Percentiles rank a stretch among this genome's conserved stretches.
Evolutionary conservation across 75 land plant species (phyloP).

Genomic region (Chamaecyparis obtusa): DNA sequence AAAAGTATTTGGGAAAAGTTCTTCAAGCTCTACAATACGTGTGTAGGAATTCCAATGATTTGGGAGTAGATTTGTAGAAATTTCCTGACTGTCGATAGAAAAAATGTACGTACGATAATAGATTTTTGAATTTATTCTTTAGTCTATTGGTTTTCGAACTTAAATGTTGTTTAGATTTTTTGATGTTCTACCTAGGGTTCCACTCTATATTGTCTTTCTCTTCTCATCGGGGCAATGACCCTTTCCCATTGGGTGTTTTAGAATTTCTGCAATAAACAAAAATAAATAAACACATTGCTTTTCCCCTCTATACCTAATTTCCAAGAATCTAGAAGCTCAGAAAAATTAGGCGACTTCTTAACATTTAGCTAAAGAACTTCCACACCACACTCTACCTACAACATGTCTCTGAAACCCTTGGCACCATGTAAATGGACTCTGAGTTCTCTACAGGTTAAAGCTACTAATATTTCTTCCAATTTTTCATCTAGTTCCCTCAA

Average conservation of each 20-base stretch:
- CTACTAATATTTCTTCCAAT: constrained; percentile 24
- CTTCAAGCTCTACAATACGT: not conserved
- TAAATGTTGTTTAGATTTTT: not conserved
- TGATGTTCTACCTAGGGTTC: not conserved
- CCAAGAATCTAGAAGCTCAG: constrained; percentile 71
- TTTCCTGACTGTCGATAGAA: not conserved
- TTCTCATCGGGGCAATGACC: too few species aligned
- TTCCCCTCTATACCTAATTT: constrained; percentile 36
- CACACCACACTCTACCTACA: constrained; percentile 38
- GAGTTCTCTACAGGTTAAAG: constrained; percentile 29
- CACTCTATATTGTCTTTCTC: too few species aligned
- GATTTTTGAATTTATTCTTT: too few species aligned
- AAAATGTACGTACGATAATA: not conserved
- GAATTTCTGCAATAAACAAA: too few species aligned
- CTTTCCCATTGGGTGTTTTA: too few species aligned
- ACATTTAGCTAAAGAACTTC: constrained; percentile 52
- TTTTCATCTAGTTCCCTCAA: constrained; percentile 10
- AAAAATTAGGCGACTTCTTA: constrained; percentile 41
- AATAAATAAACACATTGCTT: too few species aligned
- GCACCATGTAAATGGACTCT: constrained; percentile 34
- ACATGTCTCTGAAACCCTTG: constrained; percentile 41
- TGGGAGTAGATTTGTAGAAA: not conserved
- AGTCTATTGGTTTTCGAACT: not conserved
- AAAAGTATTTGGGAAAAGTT: not conserved
- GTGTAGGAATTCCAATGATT: not conserved